Evolutionary conservation across 2,329 filamentous ascomycete genomes (phyloP), one percentile per base, ranked within the genome.

Genomic region (Fragosphaeria purpurea): DNA sequence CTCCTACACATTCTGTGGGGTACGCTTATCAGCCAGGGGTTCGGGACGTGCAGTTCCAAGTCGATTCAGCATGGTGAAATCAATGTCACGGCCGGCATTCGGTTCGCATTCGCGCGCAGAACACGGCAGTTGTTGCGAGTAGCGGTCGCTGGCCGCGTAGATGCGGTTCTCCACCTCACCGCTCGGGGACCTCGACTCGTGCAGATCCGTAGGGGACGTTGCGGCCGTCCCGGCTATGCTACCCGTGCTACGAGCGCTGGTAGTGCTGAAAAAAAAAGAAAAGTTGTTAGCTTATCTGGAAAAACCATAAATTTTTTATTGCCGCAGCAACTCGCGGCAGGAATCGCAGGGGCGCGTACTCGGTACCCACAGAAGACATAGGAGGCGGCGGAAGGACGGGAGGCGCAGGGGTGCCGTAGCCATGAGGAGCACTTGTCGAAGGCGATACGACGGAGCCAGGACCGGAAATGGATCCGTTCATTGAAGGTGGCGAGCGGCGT

Each of bases 71-170:
- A 80, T 80, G 53, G 65, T 70, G 56, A 70, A 69, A 57, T 80
- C 77, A 51, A 79, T 77, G 51, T 79, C 75, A 56, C 67, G 72
- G 12, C 56, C 58, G 10, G 59, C 43, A n/a, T 51, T 54, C 7
- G 55, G 51, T 44, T 58, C 50, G 42, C 50, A 53, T 72, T 74
- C 59, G 77, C 71, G 54, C 76, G 63, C 51, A 73, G 48, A 9
- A 32, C 75, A 59, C 70, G 73, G 41, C 76, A 58, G 57, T 72
- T 77, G 74, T 77, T 78, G 30, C 75, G 68, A n/a, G 73, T 75
- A 51, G 63, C 67, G 53, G 67, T 68, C 31, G 65, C 67, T 46
- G 43, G 43, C 39, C 13, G 22, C 32, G 52, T 13, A 59, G 60
- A 39, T 63, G 42, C 60, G 61, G 9, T 63, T 66, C 8, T 62